A percentile compares a stretch with the other conserved stretches of the same genome.
Conservation (phyloP, 1,139 yeast genomes). For the Diutina mesorugosa region DNA sequence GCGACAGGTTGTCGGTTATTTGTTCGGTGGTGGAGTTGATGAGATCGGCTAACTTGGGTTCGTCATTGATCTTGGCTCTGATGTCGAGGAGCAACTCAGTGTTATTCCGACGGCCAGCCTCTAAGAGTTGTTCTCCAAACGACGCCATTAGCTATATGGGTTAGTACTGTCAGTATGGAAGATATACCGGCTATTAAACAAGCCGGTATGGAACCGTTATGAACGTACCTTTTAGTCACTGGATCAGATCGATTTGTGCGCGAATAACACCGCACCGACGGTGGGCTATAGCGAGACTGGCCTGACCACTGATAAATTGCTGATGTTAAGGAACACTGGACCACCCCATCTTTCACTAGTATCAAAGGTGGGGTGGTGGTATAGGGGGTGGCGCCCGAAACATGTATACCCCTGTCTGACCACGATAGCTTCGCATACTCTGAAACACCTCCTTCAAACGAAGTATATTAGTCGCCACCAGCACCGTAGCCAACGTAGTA, state of each 20-base stretch:
- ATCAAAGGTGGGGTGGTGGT: not conserved
- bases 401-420: not conserved
- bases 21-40: constrained; percentile 67
- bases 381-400: not conserved
- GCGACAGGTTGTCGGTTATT: constrained; percentile 61
- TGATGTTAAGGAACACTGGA: not conserved
- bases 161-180: not conserved
- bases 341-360: no score
- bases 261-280: not conserved
- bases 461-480: not conserved
- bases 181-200: no score
- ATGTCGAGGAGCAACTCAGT: constrained; percentile 56
- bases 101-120: constrained; percentile 82
- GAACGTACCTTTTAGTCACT: not conserved
- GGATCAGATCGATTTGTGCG: not conserved
- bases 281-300: not conserved
- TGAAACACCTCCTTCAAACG: not conserved
- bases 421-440: not conserved
- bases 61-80: constrained; percentile 32
- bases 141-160: not conserved
- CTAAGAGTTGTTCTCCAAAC: constrained; percentile 58
- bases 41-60: constrained; percentile 38
- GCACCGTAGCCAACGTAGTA: not conserved
- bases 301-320: not conserved
- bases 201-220: not conserved